A percentile compares a stretch with the other conserved stretches of the same genome.
phyloP scores from a whole-genome alignment of 371 early-diverging fungal species.

The Synchytrium microbalum region DNA sequence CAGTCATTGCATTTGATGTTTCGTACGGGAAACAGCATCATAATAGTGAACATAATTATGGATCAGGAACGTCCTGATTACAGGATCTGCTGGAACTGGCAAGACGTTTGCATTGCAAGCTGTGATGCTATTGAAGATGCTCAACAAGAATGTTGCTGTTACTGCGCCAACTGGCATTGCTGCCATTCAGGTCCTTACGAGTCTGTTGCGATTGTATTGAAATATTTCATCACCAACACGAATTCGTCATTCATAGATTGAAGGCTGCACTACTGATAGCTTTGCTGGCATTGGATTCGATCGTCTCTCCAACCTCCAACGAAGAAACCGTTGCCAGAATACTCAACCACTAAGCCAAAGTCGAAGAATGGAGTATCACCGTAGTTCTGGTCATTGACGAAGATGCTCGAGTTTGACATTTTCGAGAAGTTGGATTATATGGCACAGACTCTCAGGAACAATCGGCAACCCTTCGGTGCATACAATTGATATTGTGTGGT shows the following conservation, averaged over 20 bases:
- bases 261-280: conserved; percentile 50
- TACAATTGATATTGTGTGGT: conserved; percentile 46
- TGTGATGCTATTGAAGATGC: conserved; percentile 16
- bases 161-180: conserved; percentile 39
- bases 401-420: conserved; percentile 38
- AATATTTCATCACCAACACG: too few relatives aligned
- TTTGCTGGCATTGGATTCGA: conserved; percentile 44
- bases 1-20: too few relatives aligned
- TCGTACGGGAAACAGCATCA: too few relatives aligned
- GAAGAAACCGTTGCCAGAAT: neutral
- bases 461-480: conserved; percentile 43
- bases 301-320: conserved; percentile 16
- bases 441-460: conserved; percentile 20
- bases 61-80: conserved; percentile 53
- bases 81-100: conserved; percentile 43
- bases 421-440: conserved; percentile 22
- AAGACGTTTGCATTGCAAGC: conserved; percentile 30
- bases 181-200: conserved; percentile 33
- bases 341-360: neutral
- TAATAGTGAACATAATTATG: too few relatives aligned
- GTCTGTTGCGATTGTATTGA: conserved; percentile 5
- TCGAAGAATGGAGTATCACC: conserved; percentile 12
- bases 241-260: conserved; percentile 32
- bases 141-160: neutral
- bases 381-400: conserved; percentile 50